These are phyloP conservation scores for Termitomyces sp. DNA, from an alignment of 1,284 basidiomycete genomes.

Conservation along the genomic window DNA sequence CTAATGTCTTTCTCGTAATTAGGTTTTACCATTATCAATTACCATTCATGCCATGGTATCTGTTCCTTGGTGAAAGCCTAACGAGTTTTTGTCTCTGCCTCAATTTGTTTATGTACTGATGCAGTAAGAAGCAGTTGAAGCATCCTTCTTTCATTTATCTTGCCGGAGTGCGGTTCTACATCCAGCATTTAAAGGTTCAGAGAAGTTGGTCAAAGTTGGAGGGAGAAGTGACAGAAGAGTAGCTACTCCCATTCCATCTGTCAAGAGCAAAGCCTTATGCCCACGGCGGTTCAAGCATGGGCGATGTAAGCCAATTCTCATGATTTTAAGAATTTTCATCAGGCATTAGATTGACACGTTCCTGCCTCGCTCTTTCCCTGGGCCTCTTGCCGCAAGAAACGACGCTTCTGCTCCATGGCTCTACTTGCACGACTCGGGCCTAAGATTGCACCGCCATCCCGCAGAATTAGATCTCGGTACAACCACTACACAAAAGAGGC, in stretches of 20 bases:
- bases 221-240: constrained; percentile 20
- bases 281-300: constrained; percentile 42
- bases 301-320: too few relatives aligned
- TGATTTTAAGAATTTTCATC: too few relatives aligned
- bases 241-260: constrained; percentile 18
- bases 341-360: constrained; percentile 21
- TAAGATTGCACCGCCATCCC: constrained; percentile 37
- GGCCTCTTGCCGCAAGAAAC: not conserved
- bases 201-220: constrained; percentile 20
- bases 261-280: constrained; percentile 25
- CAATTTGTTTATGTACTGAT: too few relatives aligned
- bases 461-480: constrained; percentile 40
- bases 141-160: too few relatives aligned
- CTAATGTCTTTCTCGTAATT: too few relatives aligned
- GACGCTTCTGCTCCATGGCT: not conserved
- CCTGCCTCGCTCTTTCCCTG: constrained; percentile 31
- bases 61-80: too few relatives aligned
- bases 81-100: too few relatives aligned
- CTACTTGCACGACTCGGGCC: constrained; percentile 15
- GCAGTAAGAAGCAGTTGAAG: too few relatives aligned
- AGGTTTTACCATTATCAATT: too few relatives aligned
- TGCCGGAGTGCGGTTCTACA: too few relatives aligned
- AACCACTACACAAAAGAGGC: too few relatives aligned
- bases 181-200: constrained; percentile 12
- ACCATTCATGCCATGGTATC: too few relatives aligned